Evolutionary conservation across 768 basidiomycete species (phyloP), one percentile per base, ranked within the genome.

Genomic region (Krasilnikovozyma curviuscula): DNA sequence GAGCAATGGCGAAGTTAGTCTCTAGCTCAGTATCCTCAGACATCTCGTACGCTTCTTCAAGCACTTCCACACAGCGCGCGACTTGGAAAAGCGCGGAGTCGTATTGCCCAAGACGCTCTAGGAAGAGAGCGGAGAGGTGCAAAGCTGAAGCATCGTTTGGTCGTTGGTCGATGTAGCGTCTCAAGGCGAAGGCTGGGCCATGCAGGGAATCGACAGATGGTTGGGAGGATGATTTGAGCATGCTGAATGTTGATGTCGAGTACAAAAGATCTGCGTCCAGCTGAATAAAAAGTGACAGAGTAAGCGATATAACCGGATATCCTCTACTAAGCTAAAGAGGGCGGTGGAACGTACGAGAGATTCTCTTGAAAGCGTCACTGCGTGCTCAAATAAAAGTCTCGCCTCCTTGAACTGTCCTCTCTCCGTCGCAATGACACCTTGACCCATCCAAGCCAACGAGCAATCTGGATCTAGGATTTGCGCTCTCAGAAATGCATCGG

Each of bases 381-480:
- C 55, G 48, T 68, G 66, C 3, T 61, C 61, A 27, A 64, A 57
- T 46, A 93, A 61, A 4, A 77, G 70, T 18, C 69, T 68, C 3
- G 82, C 77, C 46, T 86, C 79, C 5, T 60, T 55, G 27, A 71
- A 61, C 45, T 83, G 60, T 1, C 61, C 59, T 21, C 59, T 54
- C 25, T 53, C 40, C 2, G 59, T 56, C 0, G 65, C 65, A 12
- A 66, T 40, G 34, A 66, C 44, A 13, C 61, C 66, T 44, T 89
- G 88, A 1, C 86, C 93, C 19, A 91, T 70, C 93, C 93, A 98
- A 7, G 86, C 79, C 19, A 77, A 59, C 1, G 80, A 71, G 65
- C 78, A 80, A 59, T 97, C 91, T 7, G 91, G 84, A 67, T 97
- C 88, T 37, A 88, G 70, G 16, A 80, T 77, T 62, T 95, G 93